A percentile compares a stretch with the other conserved stretches of the same genome.
Conservation (phyloP, 768 basidiomycete species). For the Pulveroboletus sp. region DNA sequence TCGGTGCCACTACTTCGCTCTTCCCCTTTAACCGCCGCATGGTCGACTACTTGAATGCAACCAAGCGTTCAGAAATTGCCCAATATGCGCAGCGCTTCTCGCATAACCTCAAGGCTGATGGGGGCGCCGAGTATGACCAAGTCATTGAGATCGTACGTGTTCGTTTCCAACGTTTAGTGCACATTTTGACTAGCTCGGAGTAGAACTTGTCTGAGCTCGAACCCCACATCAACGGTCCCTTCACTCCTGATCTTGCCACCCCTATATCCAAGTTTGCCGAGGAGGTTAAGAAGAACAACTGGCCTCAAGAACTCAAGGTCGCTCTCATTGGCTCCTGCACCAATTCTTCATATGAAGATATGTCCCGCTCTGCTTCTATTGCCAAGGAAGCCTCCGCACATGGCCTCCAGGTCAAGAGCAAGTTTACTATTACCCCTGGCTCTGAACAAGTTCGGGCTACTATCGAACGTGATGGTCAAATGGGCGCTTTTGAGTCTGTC, state of each 20-base stretch:
- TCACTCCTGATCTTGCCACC: constrained; percentile 99
- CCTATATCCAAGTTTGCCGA: constrained; percentile 93
- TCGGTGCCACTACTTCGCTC: constrained; percentile 96
- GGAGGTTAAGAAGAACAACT: constrained; percentile 89
- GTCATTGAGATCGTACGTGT: constrained; percentile 79
- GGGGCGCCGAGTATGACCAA: constrained; percentile 90
- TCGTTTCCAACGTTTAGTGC: background rate
- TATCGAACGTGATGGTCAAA: constrained; percentile 93
- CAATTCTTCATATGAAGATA: constrained; percentile 99
- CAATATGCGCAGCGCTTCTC: constrained; percentile 84
- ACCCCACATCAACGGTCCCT: constrained; percentile 99
- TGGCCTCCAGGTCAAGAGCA: constrained; percentile 84
- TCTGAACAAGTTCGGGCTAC: constrained; percentile 98
- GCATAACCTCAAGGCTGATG: constrained; percentile 86
- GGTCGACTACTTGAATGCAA: constrained; percentile 91
- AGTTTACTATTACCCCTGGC: constrained; percentile 98
- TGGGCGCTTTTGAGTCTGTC: constrained; percentile 77
- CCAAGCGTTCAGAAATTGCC: constrained; percentile 83
- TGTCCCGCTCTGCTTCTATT: constrained; percentile 96
- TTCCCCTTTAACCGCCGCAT: constrained; percentile 99
- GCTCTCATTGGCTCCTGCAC: constrained; percentile 99
- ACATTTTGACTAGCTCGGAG: background rate
- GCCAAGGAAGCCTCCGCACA: constrained; percentile 83
- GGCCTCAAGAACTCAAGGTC: constrained; percentile 97
- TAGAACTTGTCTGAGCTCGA: constrained; percentile 95